phyloP scores from a whole-genome alignment of 352 stramenopile genomes.

The Achlya hypogyna region DNA sequence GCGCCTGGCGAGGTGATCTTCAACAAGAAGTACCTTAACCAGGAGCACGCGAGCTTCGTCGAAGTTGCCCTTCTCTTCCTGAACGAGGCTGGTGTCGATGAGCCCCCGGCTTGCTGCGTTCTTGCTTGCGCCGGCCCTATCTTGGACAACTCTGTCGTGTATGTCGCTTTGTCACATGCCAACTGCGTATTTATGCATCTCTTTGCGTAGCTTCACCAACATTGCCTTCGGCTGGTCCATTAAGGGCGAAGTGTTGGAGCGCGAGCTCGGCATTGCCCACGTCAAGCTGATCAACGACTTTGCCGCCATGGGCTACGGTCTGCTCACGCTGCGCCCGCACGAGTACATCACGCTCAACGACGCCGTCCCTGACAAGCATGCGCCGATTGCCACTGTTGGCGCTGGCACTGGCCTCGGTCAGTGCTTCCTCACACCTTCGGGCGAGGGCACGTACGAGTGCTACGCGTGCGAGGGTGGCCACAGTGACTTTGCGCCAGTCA shows the following conservation, averaged over 20 bases:
- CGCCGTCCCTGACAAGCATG: slow-evolving; percentile 45
- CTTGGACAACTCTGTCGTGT: slow-evolving; percentile 71
- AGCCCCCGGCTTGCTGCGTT: slow-evolving; percentile 53
- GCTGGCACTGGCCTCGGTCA: slow-evolving; percentile 94
- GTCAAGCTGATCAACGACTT: slow-evolving; percentile 97
- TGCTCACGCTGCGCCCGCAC: slow-evolving; percentile 90
- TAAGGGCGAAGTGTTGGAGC: slow-evolving; percentile 66
- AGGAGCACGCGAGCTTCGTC: slow-evolving; percentile 69
- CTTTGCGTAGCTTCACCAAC: slow-evolving; percentile 83
- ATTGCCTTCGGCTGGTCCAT: slow-evolving; percentile 88
- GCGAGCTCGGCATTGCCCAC: slow-evolving; percentile 71
- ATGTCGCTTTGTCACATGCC: slow-evolving; percentile 23
- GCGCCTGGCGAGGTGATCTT: slow-evolving; percentile 76
- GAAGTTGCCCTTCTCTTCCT: slow-evolving; percentile 91
- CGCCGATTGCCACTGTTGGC: slow-evolving; percentile 93
- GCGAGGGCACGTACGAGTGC: slow-evolving; percentile 83
- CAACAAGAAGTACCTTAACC: slow-evolving; percentile 81
- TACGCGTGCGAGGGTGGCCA: slow-evolving; percentile 93
- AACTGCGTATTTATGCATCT: neutral
- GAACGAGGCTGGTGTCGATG: slow-evolving; percentile 79
- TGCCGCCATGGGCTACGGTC: slow-evolving; percentile 94
- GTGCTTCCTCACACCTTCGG: slow-evolving; percentile 90
- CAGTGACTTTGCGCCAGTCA: slow-evolving; percentile 89
- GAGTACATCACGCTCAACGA: slow-evolving; percentile 89
- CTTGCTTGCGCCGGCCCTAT: slow-evolving; percentile 75